Evolutionary conservation across 2,329 filamentous ascomycete genomes (phyloP).

Genomic region (Colletotrichum sp.): DNA sequence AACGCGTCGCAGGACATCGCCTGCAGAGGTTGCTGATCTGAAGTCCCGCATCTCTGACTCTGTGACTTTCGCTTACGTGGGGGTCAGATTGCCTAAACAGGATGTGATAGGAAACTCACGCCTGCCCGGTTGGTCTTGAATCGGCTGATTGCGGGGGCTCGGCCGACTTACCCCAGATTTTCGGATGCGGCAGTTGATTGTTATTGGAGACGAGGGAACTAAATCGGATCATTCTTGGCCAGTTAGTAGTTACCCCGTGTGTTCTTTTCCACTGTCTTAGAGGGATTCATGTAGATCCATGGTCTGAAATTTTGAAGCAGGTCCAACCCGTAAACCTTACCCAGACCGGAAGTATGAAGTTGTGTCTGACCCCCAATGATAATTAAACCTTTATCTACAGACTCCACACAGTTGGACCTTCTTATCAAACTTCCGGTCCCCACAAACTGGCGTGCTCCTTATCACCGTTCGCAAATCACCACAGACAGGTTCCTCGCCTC

Average conservation of each 20-base stretch:
- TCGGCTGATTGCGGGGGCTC: neutral
- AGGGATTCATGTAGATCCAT: neutral
- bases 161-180: neutral
- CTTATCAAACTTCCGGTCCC: neutral
- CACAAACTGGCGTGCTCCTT: neutral
- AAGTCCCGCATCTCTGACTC: neutral
- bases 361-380: neutral
- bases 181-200: neutral
- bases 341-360: neutral
- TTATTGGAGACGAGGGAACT: neutral
- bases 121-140: neutral
- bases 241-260: neutral
- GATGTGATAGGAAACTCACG: neutral
- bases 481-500: neutral
- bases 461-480: neutral
- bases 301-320: neutral
- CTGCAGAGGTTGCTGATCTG: neutral
- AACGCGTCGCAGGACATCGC: neutral
- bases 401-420: neutral
- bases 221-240: neutral
- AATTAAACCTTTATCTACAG: neutral
- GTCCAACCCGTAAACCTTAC: neutral
- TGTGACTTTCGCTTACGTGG: neutral
- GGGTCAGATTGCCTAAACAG: neutral
- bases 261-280: neutral